Percentiles rank a stretch among this genome's conserved stretches.
These are phyloP conservation scores for Phoma herbarum DNA, from an alignment of 2,329 filamentous ascomycete species.

Conservation along the genomic window DNA sequence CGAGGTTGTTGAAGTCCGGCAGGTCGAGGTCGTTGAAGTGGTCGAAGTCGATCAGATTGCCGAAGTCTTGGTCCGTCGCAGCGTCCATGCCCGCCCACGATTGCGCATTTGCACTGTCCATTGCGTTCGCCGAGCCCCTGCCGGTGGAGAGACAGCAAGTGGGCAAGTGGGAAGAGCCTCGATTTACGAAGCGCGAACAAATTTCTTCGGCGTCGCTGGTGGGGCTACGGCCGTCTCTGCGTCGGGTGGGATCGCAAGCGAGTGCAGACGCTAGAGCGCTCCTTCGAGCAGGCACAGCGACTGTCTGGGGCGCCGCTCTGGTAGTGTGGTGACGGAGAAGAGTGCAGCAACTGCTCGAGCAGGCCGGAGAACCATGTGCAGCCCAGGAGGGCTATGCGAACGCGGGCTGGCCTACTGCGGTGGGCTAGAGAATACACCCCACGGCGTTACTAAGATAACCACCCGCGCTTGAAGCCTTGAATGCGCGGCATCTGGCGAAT, in stretches of 20 bases:
- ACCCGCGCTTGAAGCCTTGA: constrained; percentile 9
- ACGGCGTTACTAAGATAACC: constrained; percentile 29
- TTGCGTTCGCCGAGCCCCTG: constrained; percentile 34
- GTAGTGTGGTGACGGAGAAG: background rate
- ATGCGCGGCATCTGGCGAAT: constrained; percentile 2
- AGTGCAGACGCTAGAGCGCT: constrained; percentile 11
- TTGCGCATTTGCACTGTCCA: constrained; percentile 44
- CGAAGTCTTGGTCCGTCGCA: constrained; percentile 53
- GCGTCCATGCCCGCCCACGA: constrained; percentile 56
- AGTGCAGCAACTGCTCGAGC: constrained; percentile 6
- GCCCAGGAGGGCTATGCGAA: constrained; percentile 20
- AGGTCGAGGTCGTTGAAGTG: constrained; percentile 39
- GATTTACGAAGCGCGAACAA: constrained; percentile 22
- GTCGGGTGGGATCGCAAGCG: constrained; percentile 19
- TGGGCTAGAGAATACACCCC: constrained; percentile 21
- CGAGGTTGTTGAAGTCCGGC: constrained; percentile 42
- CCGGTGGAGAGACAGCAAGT: constrained; percentile 25
- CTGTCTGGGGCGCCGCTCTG: background rate
- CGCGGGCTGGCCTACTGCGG: constrained; percentile 17
- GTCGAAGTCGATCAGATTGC: constrained; percentile 54
- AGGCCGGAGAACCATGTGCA: constrained; percentile 11
- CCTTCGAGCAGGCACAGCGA: constrained; percentile 9
- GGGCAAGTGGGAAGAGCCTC: constrained; percentile 21
- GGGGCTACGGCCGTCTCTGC: constrained; percentile 15
- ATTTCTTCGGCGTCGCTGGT: constrained; percentile 21